Conservation (phyloP, 352 stramenopile species). For the Globisporangium canariense region DNA sequence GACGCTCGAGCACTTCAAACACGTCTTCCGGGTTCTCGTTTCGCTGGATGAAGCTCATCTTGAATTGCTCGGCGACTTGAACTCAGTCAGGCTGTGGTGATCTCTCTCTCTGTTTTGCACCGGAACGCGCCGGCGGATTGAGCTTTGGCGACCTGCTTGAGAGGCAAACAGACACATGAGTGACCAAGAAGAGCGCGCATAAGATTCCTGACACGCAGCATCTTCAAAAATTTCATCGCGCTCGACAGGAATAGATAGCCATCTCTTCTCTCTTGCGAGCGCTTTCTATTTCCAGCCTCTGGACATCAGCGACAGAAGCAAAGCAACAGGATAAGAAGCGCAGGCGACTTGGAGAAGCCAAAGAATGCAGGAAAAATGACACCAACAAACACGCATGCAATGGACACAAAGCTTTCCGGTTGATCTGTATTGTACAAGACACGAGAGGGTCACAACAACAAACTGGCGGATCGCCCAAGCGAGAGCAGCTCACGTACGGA, state of each 20-base stretch:
- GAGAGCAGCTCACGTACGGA: conserved; percentile 8
- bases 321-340: not conserved
- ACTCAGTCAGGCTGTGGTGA: too few relatives aligned
- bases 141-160: not conserved
- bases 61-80: not conserved
- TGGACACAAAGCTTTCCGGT: conserved; percentile 9
- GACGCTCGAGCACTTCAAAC: conserved; percentile 71
- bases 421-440: conserved; percentile 35
- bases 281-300: not conserved
- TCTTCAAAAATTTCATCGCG: not conserved
- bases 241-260: not conserved
- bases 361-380: not conserved
- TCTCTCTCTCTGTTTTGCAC: not conserved
- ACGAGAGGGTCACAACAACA: conserved; percentile 17
- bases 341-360: not conserved
- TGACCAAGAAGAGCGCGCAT: not conserved
- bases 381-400: not conserved
- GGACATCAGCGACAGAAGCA: not conserved
- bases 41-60: conserved; percentile 62
- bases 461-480: conserved; percentile 1
- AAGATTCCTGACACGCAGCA: not conserved
- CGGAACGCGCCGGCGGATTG: not conserved
- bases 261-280: too few relatives aligned
- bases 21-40: conserved; percentile 66
- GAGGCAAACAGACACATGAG: not conserved